Evolutionary conservation across 148 eudicot genomes (phyloP).

Genomic region (Rhododendron kiyosumense): DNA sequence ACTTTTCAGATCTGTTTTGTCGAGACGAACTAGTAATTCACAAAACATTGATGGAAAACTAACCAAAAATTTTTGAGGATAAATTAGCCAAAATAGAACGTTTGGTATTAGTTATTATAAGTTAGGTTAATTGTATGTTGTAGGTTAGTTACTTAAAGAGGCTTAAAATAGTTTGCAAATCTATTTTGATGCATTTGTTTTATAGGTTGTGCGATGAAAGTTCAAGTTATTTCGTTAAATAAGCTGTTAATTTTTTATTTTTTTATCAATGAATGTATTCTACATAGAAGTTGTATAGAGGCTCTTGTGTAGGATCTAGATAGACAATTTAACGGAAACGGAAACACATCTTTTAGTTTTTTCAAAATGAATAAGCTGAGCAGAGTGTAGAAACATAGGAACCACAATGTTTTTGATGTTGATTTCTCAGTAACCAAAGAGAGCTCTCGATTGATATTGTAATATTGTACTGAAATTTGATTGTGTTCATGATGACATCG

Average conservation of each 20-base stretch:
- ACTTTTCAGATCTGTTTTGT: no score
- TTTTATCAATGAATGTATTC: not conserved
- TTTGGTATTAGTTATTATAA: not conserved
- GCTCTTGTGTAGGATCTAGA: not conserved
- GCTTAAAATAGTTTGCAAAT: not conserved
- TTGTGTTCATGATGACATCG: not conserved
- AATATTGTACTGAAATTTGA: not conserved
- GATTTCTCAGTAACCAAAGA: slow-evolving; percentile 8
- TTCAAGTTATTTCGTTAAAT: not conserved
- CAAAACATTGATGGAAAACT: no score
- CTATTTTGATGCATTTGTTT: not conserved
- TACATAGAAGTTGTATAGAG: not conserved
- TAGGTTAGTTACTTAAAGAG: not conserved
- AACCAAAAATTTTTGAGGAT: no score
- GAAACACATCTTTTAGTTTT: not conserved
- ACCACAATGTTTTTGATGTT: not conserved
- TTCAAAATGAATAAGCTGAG: not conserved
- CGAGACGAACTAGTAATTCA: no score
- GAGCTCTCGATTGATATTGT: not conserved
- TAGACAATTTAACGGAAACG: not conserved
- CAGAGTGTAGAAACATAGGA: not conserved
- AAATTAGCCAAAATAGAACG: not conserved
- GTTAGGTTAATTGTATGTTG: not conserved
- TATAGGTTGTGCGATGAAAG: not conserved
- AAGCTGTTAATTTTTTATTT: not conserved